Evolutionary conservation across 345 rosid species (phyloP).

Genomic region (Gossypium stocksii): DNA sequence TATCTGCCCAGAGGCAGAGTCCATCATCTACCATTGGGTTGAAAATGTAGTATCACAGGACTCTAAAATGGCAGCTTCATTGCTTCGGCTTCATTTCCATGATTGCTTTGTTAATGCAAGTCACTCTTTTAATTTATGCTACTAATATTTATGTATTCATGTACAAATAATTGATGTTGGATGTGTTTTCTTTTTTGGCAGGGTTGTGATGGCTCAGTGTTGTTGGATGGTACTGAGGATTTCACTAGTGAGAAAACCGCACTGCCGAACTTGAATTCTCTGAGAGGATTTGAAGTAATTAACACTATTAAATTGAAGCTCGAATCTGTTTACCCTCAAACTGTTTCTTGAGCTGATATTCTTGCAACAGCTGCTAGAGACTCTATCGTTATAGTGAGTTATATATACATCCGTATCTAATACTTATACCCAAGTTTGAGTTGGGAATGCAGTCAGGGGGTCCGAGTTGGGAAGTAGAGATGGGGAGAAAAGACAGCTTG

Average conservation of each 20-base stretch:
- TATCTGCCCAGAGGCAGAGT: slow-evolving; percentile 67
- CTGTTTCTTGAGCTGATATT: slow-evolving; percentile 88
- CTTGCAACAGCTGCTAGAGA: slow-evolving; percentile 78
- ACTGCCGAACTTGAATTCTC: slow-evolving; percentile 71
- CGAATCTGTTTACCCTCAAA: slow-evolving; percentile 64
- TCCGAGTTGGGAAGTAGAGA: slow-evolving; percentile 78
- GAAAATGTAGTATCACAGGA: slow-evolving; percentile 52
- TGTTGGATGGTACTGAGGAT: slow-evolving; percentile 58
- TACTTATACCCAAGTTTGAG: too few relatives aligned
- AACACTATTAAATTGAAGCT: slow-evolving; percentile 63
- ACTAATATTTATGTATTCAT: not conserved
- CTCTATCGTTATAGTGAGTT: slow-evolving; percentile 58
- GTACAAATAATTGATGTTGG: not conserved
- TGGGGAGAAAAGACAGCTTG: slow-evolving; percentile 69
- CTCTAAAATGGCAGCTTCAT: slow-evolving; percentile 72
- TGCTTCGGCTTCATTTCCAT: slow-evolving; percentile 77
- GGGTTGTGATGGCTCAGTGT: slow-evolving; percentile 85
- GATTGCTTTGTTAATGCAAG: slow-evolving; percentile 81
- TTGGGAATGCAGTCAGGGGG: slow-evolving; percentile 61
- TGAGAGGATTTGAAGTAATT: slow-evolving; percentile 78
- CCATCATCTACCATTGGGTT: slow-evolving; percentile 57
- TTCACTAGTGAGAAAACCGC: slow-evolving; percentile 81
- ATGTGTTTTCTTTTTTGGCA: slow-evolving; percentile 23
- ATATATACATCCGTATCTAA: too few relatives aligned
- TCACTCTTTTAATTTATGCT: slow-evolving; percentile 2